Conservation (phyloP, 2,329 filamentous ascomycete genomes). For the Beauveria scarabaeidicola region DNA sequence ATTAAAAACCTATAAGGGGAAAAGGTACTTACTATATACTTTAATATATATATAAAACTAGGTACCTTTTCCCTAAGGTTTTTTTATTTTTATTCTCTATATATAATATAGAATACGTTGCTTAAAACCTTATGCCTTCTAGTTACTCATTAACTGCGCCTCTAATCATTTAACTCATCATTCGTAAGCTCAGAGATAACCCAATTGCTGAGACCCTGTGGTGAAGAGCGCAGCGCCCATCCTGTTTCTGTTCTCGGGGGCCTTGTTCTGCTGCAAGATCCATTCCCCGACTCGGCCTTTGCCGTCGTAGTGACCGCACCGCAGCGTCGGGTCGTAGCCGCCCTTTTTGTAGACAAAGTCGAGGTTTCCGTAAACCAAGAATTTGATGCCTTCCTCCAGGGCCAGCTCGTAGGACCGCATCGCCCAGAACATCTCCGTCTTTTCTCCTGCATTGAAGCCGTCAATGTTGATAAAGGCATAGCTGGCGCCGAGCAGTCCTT, state of each 20-base stretch:
- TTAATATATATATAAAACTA: too few relatives aligned
- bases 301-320: slow-evolving; percentile 39
- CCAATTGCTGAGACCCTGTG: too few relatives aligned
- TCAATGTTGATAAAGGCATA: slow-evolving; percentile 48
- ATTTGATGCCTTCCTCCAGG: slow-evolving; percentile 33
- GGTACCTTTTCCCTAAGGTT: too few relatives aligned
- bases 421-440: slow-evolving; percentile 41
- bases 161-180: too few relatives aligned
- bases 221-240: slow-evolving; percentile 32
- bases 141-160: too few relatives aligned
- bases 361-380: slow-evolving; percentile 40
- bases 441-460: slow-evolving; percentile 44
- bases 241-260: slow-evolving; percentile 6
- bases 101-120: too few relatives aligned
- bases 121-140: too few relatives aligned
- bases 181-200: too few relatives aligned
- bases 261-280: slow-evolving; percentile 33
- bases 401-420: slow-evolving; percentile 33
- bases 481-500: slow-evolving; percentile 34
- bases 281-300: slow-evolving; percentile 37
- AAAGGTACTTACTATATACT: too few relatives aligned
- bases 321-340: slow-evolving; percentile 36
- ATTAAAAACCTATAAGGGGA: too few relatives aligned
- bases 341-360: slow-evolving; percentile 41
- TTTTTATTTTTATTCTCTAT: too few relatives aligned